Percentiles rank a stretch among this genome's conserved stretches.
Evolutionary conservation across 257 asterid species (phyloP).

Genomic region (Plantago elongata): DNA sequence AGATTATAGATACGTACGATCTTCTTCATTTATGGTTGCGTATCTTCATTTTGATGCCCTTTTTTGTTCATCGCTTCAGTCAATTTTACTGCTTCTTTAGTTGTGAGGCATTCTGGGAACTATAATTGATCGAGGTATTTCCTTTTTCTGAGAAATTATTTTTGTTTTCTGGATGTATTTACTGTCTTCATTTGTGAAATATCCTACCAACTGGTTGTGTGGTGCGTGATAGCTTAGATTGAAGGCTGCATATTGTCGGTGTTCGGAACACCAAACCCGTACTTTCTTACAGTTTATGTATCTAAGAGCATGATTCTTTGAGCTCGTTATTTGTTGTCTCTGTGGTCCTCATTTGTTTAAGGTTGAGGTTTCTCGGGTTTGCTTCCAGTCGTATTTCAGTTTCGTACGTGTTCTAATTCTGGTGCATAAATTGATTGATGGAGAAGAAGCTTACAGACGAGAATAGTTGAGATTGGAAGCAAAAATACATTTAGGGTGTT

Average conservation of each 20-base stretch:
- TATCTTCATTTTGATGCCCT: not conserved
- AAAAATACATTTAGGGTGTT: no score
- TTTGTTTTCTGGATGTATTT: no score
- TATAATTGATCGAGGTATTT: slow-evolving; percentile 6
- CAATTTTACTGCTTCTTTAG: no score
- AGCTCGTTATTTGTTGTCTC: not conserved
- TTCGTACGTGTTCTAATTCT: not conserved
- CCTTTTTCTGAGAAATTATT: not conserved
- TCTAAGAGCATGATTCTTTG: not conserved
- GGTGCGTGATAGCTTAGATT: not conserved
- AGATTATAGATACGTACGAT: slow-evolving; percentile 5
- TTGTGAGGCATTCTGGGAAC: no score
- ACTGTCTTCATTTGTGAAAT: no score
- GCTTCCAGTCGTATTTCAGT: not conserved
- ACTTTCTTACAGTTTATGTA: not conserved
- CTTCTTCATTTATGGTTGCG: not conserved
- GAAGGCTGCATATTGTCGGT: slow-evolving; percentile 1
- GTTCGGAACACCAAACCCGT: not conserved
- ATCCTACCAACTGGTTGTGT: not conserved
- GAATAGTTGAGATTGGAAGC: no score
- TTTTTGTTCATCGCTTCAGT: no score
- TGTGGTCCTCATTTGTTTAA: not conserved
- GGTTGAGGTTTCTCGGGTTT: no score
- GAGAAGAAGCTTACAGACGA: no score
- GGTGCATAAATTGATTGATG: no score